These are phyloP conservation scores for Fusarium chaquense DNA, from an alignment of 2,329 filamentous ascomycete species.

Conservation along the genomic window DNA sequence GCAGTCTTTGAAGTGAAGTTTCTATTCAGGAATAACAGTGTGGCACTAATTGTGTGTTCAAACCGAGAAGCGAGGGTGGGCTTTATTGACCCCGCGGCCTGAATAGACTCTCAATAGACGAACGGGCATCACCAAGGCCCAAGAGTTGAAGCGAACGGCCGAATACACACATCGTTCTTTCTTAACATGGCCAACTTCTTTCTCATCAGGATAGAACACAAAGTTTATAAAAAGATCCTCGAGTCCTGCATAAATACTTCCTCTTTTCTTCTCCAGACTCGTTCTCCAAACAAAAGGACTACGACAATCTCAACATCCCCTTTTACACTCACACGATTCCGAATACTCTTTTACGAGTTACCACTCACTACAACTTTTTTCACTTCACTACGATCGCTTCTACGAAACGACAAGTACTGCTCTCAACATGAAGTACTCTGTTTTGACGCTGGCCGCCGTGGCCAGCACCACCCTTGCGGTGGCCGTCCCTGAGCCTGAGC, in stretches of 20 bases:
- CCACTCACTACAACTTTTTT: constrained; percentile 24
- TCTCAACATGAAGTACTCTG: constrained; percentile 48
- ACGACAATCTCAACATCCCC: constrained; percentile 31
- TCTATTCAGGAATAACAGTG: constrained; percentile 6
- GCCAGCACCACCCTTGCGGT: constrained; percentile 30
- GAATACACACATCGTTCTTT: not conserved
- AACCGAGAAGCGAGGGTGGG: constrained; percentile 9
- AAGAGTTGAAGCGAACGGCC: constrained; percentile 6
- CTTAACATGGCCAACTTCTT: constrained; percentile 3
- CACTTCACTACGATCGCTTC: constrained; percentile 21
- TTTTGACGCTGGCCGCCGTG: constrained; percentile 45
- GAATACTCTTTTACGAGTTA: constrained; percentile 34
- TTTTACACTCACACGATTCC: constrained; percentile 38
- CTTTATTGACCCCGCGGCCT: constrained; percentile 40
- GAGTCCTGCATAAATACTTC: constrained; percentile 9
- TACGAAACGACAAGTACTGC: constrained; percentile 4
- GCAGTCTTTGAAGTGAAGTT: not conserved
- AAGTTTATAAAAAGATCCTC: constrained; percentile 39
- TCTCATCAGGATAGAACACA: not conserved
- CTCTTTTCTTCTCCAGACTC: constrained; percentile 41
- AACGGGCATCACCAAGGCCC: constrained; percentile 11
- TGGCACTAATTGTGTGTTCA: constrained; percentile 10
- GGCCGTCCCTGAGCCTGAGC: constrained; percentile 1
- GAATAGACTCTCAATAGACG: constrained; percentile 29
- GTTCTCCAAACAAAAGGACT: constrained; percentile 40